A percentile compares a stretch with the other conserved stretches of the same genome.
Evolutionary conservation across 2,329 filamentous ascomycete genomes (phyloP).

Genomic region (Arthrobotrys entomopaga): DNA sequence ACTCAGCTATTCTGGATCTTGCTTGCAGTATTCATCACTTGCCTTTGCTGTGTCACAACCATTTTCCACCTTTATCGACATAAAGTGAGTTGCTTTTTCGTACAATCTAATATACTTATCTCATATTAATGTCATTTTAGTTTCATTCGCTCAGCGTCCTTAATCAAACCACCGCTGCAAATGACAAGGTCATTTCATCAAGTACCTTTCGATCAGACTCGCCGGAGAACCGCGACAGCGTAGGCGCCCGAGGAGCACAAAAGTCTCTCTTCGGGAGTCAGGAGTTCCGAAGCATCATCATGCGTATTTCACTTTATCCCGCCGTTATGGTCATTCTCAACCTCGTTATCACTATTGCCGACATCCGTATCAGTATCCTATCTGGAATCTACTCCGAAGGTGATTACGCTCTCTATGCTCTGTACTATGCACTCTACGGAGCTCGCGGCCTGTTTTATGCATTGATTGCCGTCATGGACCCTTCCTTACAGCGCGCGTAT

Average conservation of each 20-base stretch:
- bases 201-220: constrained; percentile 27
- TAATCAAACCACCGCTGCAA: constrained; percentile 15
- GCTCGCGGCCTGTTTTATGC: constrained; percentile 57
- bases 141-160: constrained; percentile 45
- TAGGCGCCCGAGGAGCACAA: constrained; percentile 53
- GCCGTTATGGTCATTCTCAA: constrained; percentile 57
- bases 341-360: constrained; percentile 55
- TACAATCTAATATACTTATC: background rate
- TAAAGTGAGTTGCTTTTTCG: constrained; percentile 37
- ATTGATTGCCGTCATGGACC: constrained; percentile 55
- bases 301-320: constrained; percentile 57
- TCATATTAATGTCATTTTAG: constrained; percentile 8
- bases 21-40: constrained; percentile 55
- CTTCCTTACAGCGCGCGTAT: constrained; percentile 55
- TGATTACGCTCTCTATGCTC: constrained; percentile 56
- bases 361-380: constrained; percentile 55
- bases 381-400: constrained; percentile 54
- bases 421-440: constrained; percentile 57
- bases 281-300: constrained; percentile 56
- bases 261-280: constrained; percentile 50
- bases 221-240: constrained; percentile 41
- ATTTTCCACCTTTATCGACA: constrained; percentile 56
- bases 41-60: constrained; percentile 49
- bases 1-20: constrained; percentile 58
- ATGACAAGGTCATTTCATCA: constrained; percentile 7